phyloP scores from a whole-genome alignment of 2,329 filamentous ascomycete species.

The Furcasterigmium sp. region DNA sequence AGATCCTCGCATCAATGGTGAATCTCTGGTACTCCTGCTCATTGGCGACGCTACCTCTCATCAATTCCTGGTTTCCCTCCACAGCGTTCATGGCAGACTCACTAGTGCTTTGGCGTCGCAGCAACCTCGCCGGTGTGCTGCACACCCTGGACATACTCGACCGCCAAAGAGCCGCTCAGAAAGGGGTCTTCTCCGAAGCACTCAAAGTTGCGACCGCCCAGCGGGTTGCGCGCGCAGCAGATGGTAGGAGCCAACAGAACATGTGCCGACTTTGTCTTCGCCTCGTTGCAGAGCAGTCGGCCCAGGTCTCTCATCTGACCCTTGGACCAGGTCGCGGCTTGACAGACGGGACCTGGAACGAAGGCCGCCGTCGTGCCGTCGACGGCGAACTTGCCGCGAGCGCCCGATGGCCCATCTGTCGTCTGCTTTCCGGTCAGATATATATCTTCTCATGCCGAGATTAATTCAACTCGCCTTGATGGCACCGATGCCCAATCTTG shows the following conservation, averaged over 20 bases:
- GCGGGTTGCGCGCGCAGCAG: slow-evolving; percentile 40
- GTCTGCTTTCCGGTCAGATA: background rate
- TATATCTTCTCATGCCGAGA: background rate
- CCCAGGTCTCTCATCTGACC: background rate
- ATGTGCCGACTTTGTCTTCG: slow-evolving; percentile 58
- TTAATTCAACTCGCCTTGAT: background rate
- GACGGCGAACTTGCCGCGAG: background rate
- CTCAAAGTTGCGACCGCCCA: slow-evolving; percentile 44
- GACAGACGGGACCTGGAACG: background rate
- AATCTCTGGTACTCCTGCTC: slow-evolving; percentile 2
- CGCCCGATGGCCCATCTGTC: background rate
- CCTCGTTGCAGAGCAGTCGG: slow-evolving; percentile 49
- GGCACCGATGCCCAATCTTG: background rate
- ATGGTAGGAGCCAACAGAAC: slow-evolving; percentile 63
- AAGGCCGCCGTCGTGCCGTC: background rate
- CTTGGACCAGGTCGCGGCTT: background rate
- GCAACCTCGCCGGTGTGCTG: slow-evolving; percentile 20
- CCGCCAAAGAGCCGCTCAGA: slow-evolving; percentile 36
- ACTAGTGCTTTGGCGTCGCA: background rate
- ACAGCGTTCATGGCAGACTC: background rate
- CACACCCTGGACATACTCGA: slow-evolving; percentile 36
- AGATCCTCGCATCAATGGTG: background rate
- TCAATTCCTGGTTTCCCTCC: background rate
- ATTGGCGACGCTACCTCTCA: slow-evolving; percentile 29
- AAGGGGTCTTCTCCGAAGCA: slow-evolving; percentile 42